These are phyloP conservation scores for Fusarium clavum DNA, from an alignment of 2,329 filamentous ascomycete species.

Conservation along the genomic window DNA sequence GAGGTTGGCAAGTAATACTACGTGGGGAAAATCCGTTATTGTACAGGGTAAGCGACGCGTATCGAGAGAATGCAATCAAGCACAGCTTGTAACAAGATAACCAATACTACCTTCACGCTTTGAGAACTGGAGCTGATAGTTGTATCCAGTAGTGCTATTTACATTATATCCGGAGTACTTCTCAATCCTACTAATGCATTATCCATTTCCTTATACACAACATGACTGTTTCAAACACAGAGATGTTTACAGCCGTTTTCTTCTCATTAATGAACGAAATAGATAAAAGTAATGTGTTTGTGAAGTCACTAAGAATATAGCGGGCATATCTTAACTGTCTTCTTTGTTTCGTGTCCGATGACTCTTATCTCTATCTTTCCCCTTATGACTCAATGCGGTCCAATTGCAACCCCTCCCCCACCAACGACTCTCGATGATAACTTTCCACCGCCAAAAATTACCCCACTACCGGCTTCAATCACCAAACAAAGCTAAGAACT, in stretches of 20 bases:
- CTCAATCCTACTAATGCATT: too few species aligned
- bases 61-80: neutral
- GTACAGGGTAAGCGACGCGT: neutral
- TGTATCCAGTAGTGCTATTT: neutral
- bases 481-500: slow-evolving; percentile 20
- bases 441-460: slow-evolving; percentile 44
- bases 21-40: neutral
- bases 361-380: slow-evolving; percentile 19
- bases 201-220: neutral
- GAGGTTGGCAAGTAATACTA: neutral
- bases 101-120: neutral
- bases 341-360: neutral
- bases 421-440: slow-evolving; percentile 41
- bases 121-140: neutral
- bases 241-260: neutral
- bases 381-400: slow-evolving; percentile 34
- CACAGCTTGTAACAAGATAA: neutral
- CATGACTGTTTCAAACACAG: neutral
- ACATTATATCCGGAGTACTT: neutral
- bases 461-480: slow-evolving; percentile 44
- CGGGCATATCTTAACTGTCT: too few species aligned
- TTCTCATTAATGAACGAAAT: neutral
- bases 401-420: slow-evolving; percentile 38
- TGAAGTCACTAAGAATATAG: neutral
- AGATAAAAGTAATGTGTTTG: neutral